Base-by-base conservation (phyloP, 2,329 filamentous ascomycete species). In the Pseudopyrenochaeta lycopersici region DNA sequence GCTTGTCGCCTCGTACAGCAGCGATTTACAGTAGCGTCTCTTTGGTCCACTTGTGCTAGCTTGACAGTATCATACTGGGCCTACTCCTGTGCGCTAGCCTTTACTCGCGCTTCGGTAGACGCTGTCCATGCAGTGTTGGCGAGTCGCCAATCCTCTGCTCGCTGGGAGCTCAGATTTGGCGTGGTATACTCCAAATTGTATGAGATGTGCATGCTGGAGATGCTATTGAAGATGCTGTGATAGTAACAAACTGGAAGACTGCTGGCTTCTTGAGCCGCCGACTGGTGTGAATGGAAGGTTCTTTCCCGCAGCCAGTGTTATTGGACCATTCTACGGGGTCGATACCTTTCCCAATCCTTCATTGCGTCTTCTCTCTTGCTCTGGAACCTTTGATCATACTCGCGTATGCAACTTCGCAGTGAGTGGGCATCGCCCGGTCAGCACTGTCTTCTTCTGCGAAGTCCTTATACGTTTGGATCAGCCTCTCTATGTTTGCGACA, bases 341-440 rank as follows among this genome's bases (percentile, higher is more conserved):
- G 61, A 43, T 36, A 64, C 50, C 3, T 52, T 49, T 1, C 21
- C 35, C 20, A 63, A 44, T 58, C 60, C 62, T 2, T 58, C 44
- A 7, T 51, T 41, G 30, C 54, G 48, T 33, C 64, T 32, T 10
- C 31, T 17, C 35, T 66, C 46, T 10, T 56, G 51, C 15, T 35
- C 17, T 2, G 23, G 18, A 6, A 67, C 40, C 47, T 65, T 66
- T 7, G 33, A 18, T 54, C 39, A 36, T 70, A 66, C 23, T 62
- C 58, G 23, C 62, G 35, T 29, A 58, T 49, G 29, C 52, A 52
- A 54, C 46, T 12, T 35, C 35, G 21, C 63, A 66, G 38, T 62
- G 42, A 18, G 51, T 57, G 6, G 43, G 46, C 43, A 63, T 39
- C 2, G 45, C 5, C 2, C 54, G 42, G 35, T 60, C 49, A 18